These are phyloP conservation scores for Candida glaebosa DNA, from an alignment of 805 yeast genomes.

Conservation along the genomic window DNA sequence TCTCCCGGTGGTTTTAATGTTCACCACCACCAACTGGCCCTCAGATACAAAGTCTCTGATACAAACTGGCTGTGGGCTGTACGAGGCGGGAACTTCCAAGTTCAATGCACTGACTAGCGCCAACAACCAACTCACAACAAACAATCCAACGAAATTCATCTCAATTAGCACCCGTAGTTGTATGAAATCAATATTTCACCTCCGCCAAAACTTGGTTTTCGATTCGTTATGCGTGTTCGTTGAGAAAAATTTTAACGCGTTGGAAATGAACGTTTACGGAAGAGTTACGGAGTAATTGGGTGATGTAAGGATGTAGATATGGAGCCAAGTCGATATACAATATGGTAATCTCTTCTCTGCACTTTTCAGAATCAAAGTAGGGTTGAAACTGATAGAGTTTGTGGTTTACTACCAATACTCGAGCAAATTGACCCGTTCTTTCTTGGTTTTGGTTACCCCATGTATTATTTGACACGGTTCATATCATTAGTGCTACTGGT, in stretches of 20 bases:
- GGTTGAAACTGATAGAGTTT: not conserved
- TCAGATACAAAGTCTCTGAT: conserved; percentile 86
- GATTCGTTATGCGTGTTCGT: not conserved
- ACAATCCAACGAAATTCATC: conserved; percentile 11
- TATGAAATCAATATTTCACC: too few relatives aligned
- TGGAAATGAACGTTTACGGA: too few relatives aligned
- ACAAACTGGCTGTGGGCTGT: conserved; percentile 63
- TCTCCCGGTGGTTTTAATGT: conserved; percentile 68
- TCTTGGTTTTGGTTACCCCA: too few relatives aligned
- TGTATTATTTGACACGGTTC: too few relatives aligned
- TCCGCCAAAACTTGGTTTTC: not conserved
- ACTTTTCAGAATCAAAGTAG: not conserved
- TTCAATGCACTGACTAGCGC: conserved; percentile 39
- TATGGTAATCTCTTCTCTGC: too few relatives aligned
- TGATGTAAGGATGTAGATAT: too few relatives aligned
- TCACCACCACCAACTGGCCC: conserved; percentile 85
- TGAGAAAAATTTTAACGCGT: not conserved
- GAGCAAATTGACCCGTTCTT: not conserved
- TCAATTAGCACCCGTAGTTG: conserved; percentile 1
- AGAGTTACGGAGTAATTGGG: too few relatives aligned
- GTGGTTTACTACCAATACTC: not conserved
- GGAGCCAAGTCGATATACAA: too few relatives aligned
- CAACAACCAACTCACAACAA: conserved; percentile 13
- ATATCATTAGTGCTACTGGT: too few relatives aligned
- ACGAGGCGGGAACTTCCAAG: conserved; percentile 50